Percentiles rank a stretch among this genome's conserved stretches.
Evolutionary conservation across 805 yeast genomes (phyloP).

Genomic region (Gaillardinia entomophila): DNA sequence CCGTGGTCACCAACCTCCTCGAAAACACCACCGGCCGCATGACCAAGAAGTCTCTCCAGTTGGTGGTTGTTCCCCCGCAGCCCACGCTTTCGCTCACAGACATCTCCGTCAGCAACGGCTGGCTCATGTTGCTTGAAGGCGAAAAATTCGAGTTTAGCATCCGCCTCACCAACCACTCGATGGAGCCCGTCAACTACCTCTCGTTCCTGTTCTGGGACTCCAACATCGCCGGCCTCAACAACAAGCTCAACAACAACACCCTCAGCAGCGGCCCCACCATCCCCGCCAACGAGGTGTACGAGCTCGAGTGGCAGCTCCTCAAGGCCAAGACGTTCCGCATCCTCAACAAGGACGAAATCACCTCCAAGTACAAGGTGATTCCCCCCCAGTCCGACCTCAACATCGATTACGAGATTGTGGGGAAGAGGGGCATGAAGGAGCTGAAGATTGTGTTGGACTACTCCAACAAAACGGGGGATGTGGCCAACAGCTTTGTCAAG

Average conservation of each 20-base stretch:
- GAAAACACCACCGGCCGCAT: constrained; percentile 14
- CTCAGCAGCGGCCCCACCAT: constrained; percentile 22
- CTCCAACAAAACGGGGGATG: constrained; percentile 26
- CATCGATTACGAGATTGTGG: constrained; percentile 55
- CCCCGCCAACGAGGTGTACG: constrained; percentile 62
- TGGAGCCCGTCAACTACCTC: constrained; percentile 49
- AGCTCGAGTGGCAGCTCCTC: constrained; percentile 63
- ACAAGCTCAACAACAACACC: constrained; percentile 39
- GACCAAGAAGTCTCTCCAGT: constrained; percentile 13
- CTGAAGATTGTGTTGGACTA: constrained; percentile 65
- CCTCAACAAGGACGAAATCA: constrained; percentile 38
- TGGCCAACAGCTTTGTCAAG: constrained; percentile 35
- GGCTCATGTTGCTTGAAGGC: constrained; percentile 78
- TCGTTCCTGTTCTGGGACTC: constrained; percentile 68
- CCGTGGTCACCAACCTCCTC: constrained; percentile 19
- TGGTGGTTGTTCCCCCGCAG: constrained; percentile 41
- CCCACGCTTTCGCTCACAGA: constrained; percentile 54
- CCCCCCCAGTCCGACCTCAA: constrained; percentile 34
- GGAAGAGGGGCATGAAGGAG: constrained; percentile 67
- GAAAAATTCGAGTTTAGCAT: constrained; percentile 51
- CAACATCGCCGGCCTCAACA: constrained; percentile 57
- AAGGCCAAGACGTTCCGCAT: constrained; percentile 54
- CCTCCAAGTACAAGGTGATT: constrained; percentile 31
- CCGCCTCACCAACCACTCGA: constrained; percentile 52
- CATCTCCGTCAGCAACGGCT: constrained; percentile 52